A percentile compares a stretch with the other conserved stretches of the same genome.
Evolutionary conservation across 768 basidiomycete species (phyloP).

Genomic region (Symmetrospora coprosmae): DNA sequence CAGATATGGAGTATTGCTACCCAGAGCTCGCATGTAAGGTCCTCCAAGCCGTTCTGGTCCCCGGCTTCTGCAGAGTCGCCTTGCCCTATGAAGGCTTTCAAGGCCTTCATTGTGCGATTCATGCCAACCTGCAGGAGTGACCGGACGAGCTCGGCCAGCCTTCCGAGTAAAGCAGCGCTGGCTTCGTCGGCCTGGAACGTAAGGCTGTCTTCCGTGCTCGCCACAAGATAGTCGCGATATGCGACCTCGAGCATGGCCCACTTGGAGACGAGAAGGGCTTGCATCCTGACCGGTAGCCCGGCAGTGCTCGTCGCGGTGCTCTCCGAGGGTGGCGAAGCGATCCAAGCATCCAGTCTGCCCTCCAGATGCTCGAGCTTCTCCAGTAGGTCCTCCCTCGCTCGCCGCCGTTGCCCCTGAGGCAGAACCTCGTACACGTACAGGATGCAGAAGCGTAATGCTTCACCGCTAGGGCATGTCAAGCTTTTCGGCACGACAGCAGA

Average conservation of each 20-base stretch:
- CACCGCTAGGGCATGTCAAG: conserved; percentile 33
- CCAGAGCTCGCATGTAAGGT: conserved; percentile 56
- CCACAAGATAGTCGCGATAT: conserved; percentile 40
- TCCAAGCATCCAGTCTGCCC: conserved; percentile 28
- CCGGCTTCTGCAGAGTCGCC: conserved; percentile 38
- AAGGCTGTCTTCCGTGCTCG: no score
- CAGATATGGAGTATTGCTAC: conserved; percentile 54
- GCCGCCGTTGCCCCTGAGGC: conserved; percentile 38
- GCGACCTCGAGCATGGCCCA: conserved; percentile 57
- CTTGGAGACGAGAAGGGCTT: conserved; percentile 38
- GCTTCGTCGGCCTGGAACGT: no score
- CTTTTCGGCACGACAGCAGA: conserved; percentile 31
- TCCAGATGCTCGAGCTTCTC: conserved; percentile 40
- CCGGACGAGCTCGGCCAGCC: conserved; percentile 41
- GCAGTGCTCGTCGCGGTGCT: conserved; percentile 36
- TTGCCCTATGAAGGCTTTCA: conserved; percentile 38
- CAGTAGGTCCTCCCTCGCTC: conserved; percentile 33
- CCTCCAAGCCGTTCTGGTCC: conserved; percentile 33
- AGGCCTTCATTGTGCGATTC: conserved; percentile 40
- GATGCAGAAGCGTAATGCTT: conserved; percentile 40
- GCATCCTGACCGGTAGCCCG: conserved; percentile 34
- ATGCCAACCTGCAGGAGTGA: conserved; percentile 48
- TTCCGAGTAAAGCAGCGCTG: neutral
- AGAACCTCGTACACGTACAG: conserved; percentile 46
- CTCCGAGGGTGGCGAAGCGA: no score